Conservation (phyloP, 106 monocot genomes). For the Triglochin maritima region DNA sequence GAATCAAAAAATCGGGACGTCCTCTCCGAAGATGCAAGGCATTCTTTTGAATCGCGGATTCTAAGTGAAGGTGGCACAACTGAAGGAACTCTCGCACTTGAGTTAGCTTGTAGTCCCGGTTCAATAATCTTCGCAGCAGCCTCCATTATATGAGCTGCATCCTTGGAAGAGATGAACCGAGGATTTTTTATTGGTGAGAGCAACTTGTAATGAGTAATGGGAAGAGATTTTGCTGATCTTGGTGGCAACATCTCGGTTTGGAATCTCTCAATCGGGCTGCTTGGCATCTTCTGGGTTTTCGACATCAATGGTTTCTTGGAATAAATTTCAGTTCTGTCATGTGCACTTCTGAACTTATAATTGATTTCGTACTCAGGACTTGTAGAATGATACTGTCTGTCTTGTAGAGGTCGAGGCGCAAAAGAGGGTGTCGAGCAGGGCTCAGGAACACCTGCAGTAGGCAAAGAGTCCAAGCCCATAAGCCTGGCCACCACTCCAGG, state of each 20-base stretch:
- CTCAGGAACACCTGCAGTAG: conserved; percentile 44
- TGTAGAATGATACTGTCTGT: conserved; percentile 19
- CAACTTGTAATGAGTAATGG: conserved; percentile 42
- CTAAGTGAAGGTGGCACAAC: conserved; percentile 20
- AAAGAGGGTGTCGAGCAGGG: conserved; percentile 44
- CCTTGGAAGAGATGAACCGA: conserved; percentile 30
- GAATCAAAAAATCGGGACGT: conserved; percentile 25
- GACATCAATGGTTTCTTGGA: conserved; percentile 28
- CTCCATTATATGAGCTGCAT: conserved; percentile 82
- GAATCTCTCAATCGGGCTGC: conserved; percentile 89
- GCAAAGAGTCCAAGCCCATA: conserved; percentile 88
- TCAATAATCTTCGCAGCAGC: conserved; percentile 71
- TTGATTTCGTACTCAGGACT: conserved; percentile 29
- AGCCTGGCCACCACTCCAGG: conserved; percentile 88
- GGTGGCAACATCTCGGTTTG: conserved; percentile 54
- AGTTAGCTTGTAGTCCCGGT: conserved; percentile 22
- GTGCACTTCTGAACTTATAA: conserved; percentile 17
- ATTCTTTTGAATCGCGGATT: conserved; percentile 36
- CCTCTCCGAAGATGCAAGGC: conserved; percentile 22
- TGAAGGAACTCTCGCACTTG: conserved; percentile 24
- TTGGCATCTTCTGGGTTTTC: conserved; percentile 54
- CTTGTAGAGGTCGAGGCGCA: conserved; percentile 29
- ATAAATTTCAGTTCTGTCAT: conserved; percentile 17
- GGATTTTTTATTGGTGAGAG: conserved; percentile 67
- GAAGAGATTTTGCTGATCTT: conserved; percentile 42